phyloP scores from a whole-genome alignment of 2,329 filamentous ascomycete species.

The Sporothrix protearum region DNA sequence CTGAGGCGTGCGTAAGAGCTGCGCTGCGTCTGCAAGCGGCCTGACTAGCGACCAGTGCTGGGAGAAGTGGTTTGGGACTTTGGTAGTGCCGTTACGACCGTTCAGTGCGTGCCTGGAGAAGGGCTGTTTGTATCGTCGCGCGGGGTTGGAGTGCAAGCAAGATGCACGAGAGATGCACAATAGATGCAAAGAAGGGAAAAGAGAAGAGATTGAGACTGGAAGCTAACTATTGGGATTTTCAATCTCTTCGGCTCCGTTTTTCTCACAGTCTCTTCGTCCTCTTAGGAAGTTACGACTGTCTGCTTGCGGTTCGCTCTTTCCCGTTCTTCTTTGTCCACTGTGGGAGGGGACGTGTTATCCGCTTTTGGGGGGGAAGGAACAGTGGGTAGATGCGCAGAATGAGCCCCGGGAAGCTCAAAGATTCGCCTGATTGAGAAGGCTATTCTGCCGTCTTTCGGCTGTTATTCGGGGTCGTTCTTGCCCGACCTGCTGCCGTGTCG shows the following conservation, averaged over 20 bases:
- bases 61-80: neutral
- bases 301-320: neutral
- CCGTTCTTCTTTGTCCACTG: neutral
- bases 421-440: neutral
- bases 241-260: neutral
- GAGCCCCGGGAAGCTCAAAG: neutral
- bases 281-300: neutral
- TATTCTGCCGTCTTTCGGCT: neutral
- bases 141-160: neutral
- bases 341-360: neutral
- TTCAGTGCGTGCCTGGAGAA: neutral
- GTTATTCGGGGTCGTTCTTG: neutral
- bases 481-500: neutral
- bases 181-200: neutral
- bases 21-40: neutral
- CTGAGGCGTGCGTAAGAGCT: conserved; percentile 5
- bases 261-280: neutral
- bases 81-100: neutral
- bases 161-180: neutral
- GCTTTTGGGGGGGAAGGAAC: neutral
- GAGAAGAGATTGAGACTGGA: neutral
- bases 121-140: neutral
- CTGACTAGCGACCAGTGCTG: neutral
- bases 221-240: neutral
- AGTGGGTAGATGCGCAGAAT: neutral